Conservation (phyloP, 352 stramenopile genomes). For the Globisporangium radiosum region DNA sequence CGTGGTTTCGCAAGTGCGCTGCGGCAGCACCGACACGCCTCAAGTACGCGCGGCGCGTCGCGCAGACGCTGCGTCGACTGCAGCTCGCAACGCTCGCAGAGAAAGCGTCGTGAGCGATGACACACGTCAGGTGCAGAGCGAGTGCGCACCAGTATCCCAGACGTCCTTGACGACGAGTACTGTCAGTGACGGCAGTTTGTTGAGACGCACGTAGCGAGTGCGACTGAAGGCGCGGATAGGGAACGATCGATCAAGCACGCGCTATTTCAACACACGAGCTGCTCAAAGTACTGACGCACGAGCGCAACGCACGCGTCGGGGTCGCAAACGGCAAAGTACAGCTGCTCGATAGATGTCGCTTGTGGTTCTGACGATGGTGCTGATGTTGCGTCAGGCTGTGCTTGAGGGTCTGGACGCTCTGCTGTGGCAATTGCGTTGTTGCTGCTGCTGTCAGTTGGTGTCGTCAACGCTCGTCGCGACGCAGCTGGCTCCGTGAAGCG, state of each 20-base stretch:
- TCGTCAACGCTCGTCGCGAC: too few relatives aligned
- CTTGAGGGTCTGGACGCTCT: neutral
- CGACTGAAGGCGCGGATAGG: too few relatives aligned
- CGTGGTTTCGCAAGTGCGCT: slow-evolving; percentile 37
- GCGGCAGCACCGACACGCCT: slow-evolving; percentile 29
- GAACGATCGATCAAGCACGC: too few relatives aligned
- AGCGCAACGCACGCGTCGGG: slow-evolving; percentile 13
- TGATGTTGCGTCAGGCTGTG: neutral
- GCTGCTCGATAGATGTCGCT: slow-evolving; percentile 1
- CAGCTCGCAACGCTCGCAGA: slow-evolving; percentile 17
- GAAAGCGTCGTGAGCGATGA: neutral
- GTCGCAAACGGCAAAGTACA: slow-evolving; percentile 15
- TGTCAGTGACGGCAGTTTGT: too few relatives aligned
- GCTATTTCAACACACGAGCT: slow-evolving; percentile 6
- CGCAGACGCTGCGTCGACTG: slow-evolving; percentile 29
- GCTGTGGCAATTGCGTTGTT: too few relatives aligned
- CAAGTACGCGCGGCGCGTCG: slow-evolving; percentile 47
- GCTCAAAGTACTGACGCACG: slow-evolving; percentile 14
- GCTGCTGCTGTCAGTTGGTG: too few relatives aligned
- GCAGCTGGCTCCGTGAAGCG: slow-evolving; percentile 1
- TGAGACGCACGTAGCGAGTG: too few relatives aligned
- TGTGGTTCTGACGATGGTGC: neutral
- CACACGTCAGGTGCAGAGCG: too few relatives aligned
- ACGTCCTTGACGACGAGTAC: too few relatives aligned
- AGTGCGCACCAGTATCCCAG: too few relatives aligned